Conservation (phyloP, 805 yeast species). For the Saturnispora zaruensis region DNA sequence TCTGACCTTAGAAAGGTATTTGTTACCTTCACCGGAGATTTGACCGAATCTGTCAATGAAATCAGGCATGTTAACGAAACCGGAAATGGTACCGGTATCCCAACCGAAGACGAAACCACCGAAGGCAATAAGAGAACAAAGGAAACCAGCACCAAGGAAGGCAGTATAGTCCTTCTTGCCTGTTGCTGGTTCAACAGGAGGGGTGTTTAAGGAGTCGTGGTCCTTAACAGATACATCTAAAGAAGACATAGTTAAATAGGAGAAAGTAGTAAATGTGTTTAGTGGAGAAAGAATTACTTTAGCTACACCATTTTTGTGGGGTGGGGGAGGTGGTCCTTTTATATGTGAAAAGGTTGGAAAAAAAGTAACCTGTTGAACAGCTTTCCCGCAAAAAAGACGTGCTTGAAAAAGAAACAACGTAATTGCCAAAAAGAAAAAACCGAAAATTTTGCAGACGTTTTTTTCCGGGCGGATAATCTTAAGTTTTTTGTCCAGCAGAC, state of each 20-base stretch:
- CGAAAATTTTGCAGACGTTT: neutral
- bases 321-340: neutral
- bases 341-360: neutral
- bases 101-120: slow-evolving; percentile 75
- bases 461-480: slow-evolving; percentile 1
- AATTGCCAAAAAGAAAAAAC: neutral
- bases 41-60: slow-evolving; percentile 47
- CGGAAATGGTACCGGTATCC: slow-evolving; percentile 74
- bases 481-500: neutral
- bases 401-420: neutral
- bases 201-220: slow-evolving; percentile 1
- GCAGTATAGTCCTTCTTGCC: slow-evolving; percentile 7
- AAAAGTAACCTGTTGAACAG: slow-evolving; percentile 1
- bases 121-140: slow-evolving; percentile 55
- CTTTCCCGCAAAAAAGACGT: slow-evolving; percentile 1
- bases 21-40: slow-evolving; percentile 31
- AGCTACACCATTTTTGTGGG: neutral
- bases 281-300: neutral
- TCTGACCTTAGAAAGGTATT: slow-evolving; percentile 42
- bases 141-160: slow-evolving; percentile 23
- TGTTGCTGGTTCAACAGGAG: neutral
- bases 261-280: neutral
- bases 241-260: slow-evolving; percentile 5
- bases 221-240: slow-evolving; percentile 7
- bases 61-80: slow-evolving; percentile 58